A percentile compares a stretch with the other conserved stretches of the same genome.
Evolutionary conservation across 2,329 filamentous ascomycete genomes (phyloP).

Genomic region (Cordyceps javanica): DNA sequence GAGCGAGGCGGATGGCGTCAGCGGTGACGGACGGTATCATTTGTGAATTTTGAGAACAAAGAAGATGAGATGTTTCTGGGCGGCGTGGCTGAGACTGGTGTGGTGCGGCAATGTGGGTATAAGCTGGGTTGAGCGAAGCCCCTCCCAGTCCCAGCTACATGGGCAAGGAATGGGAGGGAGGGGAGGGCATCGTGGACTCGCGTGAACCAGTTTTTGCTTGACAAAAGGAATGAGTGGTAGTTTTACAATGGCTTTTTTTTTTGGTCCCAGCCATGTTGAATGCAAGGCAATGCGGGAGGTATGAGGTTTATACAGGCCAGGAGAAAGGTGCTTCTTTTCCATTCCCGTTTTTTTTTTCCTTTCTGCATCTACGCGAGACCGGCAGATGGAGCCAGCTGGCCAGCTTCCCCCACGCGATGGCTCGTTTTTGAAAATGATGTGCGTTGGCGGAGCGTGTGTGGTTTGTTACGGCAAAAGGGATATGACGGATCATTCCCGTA

Average conservation of each 20-base stretch:
- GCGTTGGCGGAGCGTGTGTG: background rate
- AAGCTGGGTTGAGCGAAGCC: background rate
- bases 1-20: background rate
- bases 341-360: too few species aligned
- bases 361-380: background rate
- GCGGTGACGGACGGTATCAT: background rate
- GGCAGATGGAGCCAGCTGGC: background rate
- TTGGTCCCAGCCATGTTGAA: too few species aligned
- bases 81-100: slow-evolving; percentile 10
- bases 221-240: too few species aligned
- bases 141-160: background rate
- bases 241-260: too few species aligned
- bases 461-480: background rate
- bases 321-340: too few species aligned
- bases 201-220: too few species aligned
- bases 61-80: background rate
- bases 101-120: background rate
- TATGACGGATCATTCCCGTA: background rate
- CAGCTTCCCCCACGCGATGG: background rate
- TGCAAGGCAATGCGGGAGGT: too few species aligned
- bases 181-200: background rate
- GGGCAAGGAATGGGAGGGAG: background rate
- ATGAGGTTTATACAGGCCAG: too few species aligned
- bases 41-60: background rate
- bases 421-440: background rate